These are phyloP conservation scores for Boehmeria nivea DNA, from an alignment of 306 rosid genomes.

Conservation along the genomic window DNA sequence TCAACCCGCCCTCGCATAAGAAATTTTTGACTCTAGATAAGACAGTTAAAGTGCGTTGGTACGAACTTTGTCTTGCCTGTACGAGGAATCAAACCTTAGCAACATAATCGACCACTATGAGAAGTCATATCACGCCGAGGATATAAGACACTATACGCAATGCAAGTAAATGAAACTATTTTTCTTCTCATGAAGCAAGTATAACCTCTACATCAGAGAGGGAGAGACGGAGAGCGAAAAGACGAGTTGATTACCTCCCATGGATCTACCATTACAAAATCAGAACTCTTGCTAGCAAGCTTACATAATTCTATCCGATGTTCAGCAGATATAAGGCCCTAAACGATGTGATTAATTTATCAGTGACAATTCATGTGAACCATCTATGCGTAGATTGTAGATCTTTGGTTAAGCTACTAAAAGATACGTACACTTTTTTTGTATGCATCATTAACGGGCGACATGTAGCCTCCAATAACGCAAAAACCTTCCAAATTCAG, in stretches of 20 bases:
- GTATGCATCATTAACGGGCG: constrained; percentile 94
- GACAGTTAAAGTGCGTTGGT: constrained; percentile 60
- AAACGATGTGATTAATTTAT: constrained; percentile 13
- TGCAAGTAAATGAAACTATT: no score
- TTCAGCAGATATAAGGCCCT: constrained; percentile 72
- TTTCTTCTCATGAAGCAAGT: no score
- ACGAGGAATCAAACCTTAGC: constrained; percentile 5
- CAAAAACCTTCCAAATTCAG: constrained; percentile 60
- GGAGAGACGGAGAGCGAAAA: not conserved
- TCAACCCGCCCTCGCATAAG: constrained; percentile 39
- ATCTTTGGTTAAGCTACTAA: constrained; percentile 2
- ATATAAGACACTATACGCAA: no score
- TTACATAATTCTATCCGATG: constrained; percentile 60
- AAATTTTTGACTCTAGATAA: constrained; percentile 57
- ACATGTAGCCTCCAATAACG: constrained; percentile 85
- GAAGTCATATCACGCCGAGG: no score
- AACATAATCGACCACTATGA: no score
- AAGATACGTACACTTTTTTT: constrained; percentile 58
- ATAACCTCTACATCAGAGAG: no score
- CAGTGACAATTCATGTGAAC: constrained; percentile 4
- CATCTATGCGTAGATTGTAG: not conserved
- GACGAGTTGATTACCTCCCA: constrained; percentile 67
- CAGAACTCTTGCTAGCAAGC: constrained; percentile 71
- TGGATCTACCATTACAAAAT: constrained; percentile 84
- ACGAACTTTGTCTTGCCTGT: constrained; percentile 74